phyloP scores from a whole-genome alignment of 225 moss, liverwort and hornwort species.

The Neckera pumila region DNA sequence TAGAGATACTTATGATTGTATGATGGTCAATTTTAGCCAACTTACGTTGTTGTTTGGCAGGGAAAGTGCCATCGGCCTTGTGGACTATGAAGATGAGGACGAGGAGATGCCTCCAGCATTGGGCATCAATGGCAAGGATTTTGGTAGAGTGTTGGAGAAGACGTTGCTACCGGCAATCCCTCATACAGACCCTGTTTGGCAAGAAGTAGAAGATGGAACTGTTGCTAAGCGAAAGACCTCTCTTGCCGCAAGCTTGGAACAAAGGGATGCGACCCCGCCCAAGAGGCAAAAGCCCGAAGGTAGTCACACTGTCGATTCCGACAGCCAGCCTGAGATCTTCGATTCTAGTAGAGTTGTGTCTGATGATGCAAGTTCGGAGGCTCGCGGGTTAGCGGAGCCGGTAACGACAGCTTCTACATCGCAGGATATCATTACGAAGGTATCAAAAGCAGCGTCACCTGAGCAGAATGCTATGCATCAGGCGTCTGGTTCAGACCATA shows the following conservation, averaged over 20 bases:
- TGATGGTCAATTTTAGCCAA: not conserved
- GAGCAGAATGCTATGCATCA: not conserved
- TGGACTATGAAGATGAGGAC: conserved; percentile 95
- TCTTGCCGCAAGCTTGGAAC: conserved; percentile 21
- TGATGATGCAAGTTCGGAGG: not conserved
- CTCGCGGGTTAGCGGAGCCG: not conserved
- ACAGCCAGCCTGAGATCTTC: conserved; percentile 18
- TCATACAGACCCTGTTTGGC: conserved; percentile 72
- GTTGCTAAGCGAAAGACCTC: conserved; percentile 56
- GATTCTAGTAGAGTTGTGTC: conserved; percentile 14
- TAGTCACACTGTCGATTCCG: conserved; percentile 11
- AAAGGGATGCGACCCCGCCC: conserved; percentile 22
- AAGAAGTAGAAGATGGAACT: conserved; percentile 60
- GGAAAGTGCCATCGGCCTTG: conserved; percentile 48
- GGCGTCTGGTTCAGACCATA: conserved; percentile 3
- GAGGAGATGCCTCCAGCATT: conserved; percentile 56
- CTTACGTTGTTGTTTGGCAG: conserved; percentile 16
- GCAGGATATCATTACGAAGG: not conserved
- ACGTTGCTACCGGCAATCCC: conserved; percentile 34
- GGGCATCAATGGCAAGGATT: conserved; percentile 41
- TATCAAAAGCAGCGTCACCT: not conserved
- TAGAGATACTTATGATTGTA: not conserved
- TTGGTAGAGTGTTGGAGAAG: conserved; percentile 29
- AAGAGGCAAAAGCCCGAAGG: conserved; percentile 67
- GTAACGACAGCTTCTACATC: not conserved